These are phyloP conservation scores for Geotrichum australiense DNA, from an alignment of 1,139 yeast genomes.

Conservation along the genomic window DNA sequence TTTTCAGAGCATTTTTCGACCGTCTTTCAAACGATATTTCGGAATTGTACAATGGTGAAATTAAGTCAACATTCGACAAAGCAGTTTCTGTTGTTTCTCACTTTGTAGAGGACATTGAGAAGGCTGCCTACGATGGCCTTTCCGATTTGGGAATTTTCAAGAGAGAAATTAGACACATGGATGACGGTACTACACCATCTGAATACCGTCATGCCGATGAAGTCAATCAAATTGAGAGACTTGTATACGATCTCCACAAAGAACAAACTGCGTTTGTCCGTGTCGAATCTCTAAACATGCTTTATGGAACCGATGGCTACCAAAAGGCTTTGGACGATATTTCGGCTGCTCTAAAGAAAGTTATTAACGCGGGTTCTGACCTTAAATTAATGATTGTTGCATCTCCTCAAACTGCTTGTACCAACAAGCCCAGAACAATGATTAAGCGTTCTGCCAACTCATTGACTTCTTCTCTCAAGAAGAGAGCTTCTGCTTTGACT, in stretches of 20 bases:
- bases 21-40: slow-evolving; percentile 19
- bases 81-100: slow-evolving; percentile 21
- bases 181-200: slow-evolving; percentile 15
- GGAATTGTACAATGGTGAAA: slow-evolving; percentile 20
- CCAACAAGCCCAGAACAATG: slow-evolving; percentile 11
- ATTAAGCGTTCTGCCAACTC: slow-evolving; percentile 13
- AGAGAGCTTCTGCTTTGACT: slow-evolving; percentile 8
- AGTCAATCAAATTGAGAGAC: slow-evolving; percentile 12
- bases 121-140: slow-evolving; percentile 14
- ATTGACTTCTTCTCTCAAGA: slow-evolving; percentile 2
- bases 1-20: slow-evolving; percentile 20
- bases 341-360: slow-evolving; percentile 15
- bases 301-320: slow-evolving; percentile 11
- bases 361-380: slow-evolving; percentile 15
- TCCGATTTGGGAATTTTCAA: slow-evolving; percentile 13
- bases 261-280: slow-evolving; percentile 19
- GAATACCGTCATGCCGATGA: slow-evolving; percentile 18
- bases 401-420: slow-evolving; percentile 22
- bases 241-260: slow-evolving; percentile 16
- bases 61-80: slow-evolving; percentile 17
- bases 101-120: slow-evolving; percentile 14
- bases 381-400: slow-evolving; percentile 22
- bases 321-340: slow-evolving; percentile 14
- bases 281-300: slow-evolving; percentile 18
- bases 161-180: slow-evolving; percentile 13